These are phyloP conservation scores for Neurospora africana DNA, from an alignment of 495 filamentous ascomycete genomes.

Conservation along the genomic window DNA sequence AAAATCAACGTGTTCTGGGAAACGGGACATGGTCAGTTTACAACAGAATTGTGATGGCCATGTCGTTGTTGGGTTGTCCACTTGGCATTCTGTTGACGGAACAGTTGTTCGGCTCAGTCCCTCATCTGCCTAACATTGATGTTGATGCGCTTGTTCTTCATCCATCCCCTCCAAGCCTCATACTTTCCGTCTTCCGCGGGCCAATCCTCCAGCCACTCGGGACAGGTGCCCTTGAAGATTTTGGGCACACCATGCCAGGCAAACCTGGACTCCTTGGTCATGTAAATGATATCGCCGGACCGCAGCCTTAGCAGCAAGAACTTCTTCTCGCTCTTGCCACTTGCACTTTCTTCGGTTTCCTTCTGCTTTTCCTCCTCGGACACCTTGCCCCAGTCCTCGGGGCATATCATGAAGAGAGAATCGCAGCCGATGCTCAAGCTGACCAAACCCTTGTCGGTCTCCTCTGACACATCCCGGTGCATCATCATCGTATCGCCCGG, in stretches of 20 bases:
- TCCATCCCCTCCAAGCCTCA: conserved; percentile 70
- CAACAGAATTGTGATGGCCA: not conserved
- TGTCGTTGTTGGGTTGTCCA: not conserved
- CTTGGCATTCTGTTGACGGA: not conserved
- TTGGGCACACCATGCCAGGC: conserved; percentile 94
- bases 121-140: conserved; percentile 88
- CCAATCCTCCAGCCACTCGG: conserved; percentile 63
- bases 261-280: conserved; percentile 66
- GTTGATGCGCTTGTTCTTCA: conserved; percentile 76
- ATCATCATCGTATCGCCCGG: conserved; percentile 79
- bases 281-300: conserved; percentile 75
- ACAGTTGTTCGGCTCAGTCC: conserved; percentile 26
- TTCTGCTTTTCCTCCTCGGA: conserved; percentile 18
- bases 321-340: conserved; percentile 16
- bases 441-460: conserved; percentile 60
- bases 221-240: conserved; percentile 67
- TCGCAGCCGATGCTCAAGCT: conserved; percentile 85
- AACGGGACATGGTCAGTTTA: not conserved
- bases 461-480: conserved; percentile 85
- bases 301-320: conserved; percentile 55
- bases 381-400: conserved; percentile 28
- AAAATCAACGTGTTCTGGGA: not conserved
- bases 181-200: conserved; percentile 47
- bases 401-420: conserved; percentile 62
- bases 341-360: conserved; percentile 4